phyloP scores from a whole-genome alignment of 805 yeast genomes.

The Wickerhamiella spandovensis region DNA sequence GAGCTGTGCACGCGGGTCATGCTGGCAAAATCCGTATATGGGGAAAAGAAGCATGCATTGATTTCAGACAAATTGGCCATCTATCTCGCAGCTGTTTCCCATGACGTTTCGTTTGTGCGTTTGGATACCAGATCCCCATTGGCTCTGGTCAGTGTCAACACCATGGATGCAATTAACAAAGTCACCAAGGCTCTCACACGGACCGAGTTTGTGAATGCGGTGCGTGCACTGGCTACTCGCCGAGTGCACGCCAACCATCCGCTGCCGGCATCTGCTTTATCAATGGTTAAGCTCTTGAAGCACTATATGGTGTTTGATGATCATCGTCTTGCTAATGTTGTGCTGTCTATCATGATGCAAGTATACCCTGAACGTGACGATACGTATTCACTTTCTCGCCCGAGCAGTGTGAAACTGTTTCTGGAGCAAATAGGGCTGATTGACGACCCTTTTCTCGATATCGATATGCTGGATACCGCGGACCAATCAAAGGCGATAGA shows the following conservation, averaged over 20 bases:
- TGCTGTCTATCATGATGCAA: background rate
- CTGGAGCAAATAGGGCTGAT: background rate
- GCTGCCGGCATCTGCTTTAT: background rate
- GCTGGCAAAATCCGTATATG: background rate
- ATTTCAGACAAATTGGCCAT: background rate
- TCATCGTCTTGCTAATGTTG: background rate
- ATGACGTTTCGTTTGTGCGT: slow-evolving; percentile 7
- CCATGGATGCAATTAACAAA: slow-evolving; percentile 9
- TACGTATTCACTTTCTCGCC: background rate
- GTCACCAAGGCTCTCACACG: slow-evolving; percentile 8
- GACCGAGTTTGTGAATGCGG: slow-evolving; percentile 12
- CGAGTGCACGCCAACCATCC: background rate
- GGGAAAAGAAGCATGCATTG: background rate
- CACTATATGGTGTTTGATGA: background rate
- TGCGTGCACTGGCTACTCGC: slow-evolving; percentile 1
- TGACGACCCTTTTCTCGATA: background rate
- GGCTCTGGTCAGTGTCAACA: slow-evolving; percentile 3
- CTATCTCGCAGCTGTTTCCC: slow-evolving; percentile 5
- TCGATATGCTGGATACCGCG: background rate
- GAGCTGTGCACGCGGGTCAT: slow-evolving; percentile 1
- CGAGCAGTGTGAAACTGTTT: background rate
- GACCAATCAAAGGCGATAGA: background rate
- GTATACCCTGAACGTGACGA: background rate
- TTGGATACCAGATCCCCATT: slow-evolving; percentile 6
- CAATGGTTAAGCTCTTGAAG: background rate